Evolutionary conservation across 305 asterid species (phyloP), one percentile per base, ranked within the genome.

Genomic region (Fraxinus baroniana): DNA sequence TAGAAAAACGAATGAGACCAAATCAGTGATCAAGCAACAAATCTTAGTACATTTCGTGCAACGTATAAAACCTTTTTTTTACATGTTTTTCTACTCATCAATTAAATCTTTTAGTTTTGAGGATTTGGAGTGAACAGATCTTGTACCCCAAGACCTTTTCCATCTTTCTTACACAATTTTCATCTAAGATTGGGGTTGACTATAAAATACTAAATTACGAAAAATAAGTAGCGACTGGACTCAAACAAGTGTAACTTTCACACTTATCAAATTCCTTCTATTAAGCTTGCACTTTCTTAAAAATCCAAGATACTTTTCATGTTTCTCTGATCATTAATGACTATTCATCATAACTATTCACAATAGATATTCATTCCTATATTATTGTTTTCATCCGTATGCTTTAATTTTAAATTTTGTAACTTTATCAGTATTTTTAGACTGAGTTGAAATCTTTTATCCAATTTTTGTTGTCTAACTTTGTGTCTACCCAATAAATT

Each of bases 31-130:
- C 80, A 87, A 85, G 87, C 87, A 87, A 87, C 49, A 39, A 44
- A 35, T 15, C 37, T 5, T 78, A 44, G 17, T 66, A 62, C 78
- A 77, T 87, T 84, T 84, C 89, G 84, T 89, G 86, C 87, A 89
- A 87, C 89, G 79, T 57, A 83, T 74, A 60, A 10, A 8, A 46
- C 46, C 12, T 1, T 28, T 39, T 39, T 39, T 7, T 8, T n/a
- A 9, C 13, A 41, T 44, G n/a, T 46, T 46, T 13, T 46, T 44
- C 55, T 12, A 12, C 15, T 44, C 55, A 2, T 84, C 20, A 81
- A 84, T 85, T 57, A 44, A 79, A 26, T 78, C 9, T 44, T 12
- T 44, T 44, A 44, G 52, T 44, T 44, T 44, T 12, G 5, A 41
- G 57, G 78, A 74, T n/a, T 37, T n/a, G 33, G 10, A 36, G 28